phyloP scores from a whole-genome alignment of 2,329 filamentous ascomycete species.

The Colletotrichum incanum region DNA sequence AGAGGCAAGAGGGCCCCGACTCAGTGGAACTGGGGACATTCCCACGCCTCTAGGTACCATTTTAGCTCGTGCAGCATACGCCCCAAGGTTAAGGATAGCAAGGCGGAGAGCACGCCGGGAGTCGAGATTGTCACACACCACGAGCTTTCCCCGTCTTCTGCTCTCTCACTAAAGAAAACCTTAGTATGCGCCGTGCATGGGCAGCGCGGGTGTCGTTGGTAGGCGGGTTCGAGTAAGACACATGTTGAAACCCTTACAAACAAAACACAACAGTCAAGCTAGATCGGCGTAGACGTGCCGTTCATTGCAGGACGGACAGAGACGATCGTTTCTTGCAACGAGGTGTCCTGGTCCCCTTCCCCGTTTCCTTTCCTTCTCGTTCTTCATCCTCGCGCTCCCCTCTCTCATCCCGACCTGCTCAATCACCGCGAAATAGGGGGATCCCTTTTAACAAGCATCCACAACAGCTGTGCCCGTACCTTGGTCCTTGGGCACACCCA shows the following conservation, averaged over 20 bases:
- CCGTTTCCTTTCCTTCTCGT: constrained; percentile 39
- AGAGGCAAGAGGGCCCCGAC: neutral
- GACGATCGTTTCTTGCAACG: neutral
- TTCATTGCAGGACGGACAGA: constrained; percentile 7
- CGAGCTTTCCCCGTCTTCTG: constrained; percentile 35
- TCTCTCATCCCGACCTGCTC: constrained; percentile 8
- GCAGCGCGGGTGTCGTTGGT: neutral
- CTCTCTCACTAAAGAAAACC: constrained; percentile 15
- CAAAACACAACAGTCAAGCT: constrained; percentile 31
- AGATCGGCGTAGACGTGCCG: constrained; percentile 22
- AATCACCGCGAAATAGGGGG: constrained; percentile 32
- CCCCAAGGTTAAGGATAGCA: constrained; percentile 19
- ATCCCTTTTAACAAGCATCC: constrained; percentile 37
- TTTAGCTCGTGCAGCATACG: constrained; percentile 26
- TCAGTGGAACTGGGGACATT: constrained; percentile 16
- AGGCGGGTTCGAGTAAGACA: constrained; percentile 26
- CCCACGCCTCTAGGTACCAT: constrained; percentile 40
- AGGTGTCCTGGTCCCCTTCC: constrained; percentile 8
- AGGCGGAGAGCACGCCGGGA: neutral
- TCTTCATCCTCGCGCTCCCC: constrained; percentile 37
- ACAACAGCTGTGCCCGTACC: constrained; percentile 28
- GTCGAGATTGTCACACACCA: constrained; percentile 22
- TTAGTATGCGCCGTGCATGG: neutral
- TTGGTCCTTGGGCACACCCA: neutral
- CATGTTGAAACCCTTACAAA: constrained; percentile 36